Conservation (phyloP, 1,284 basidiomycete species). For the Ganoderma meredithae region DNA sequence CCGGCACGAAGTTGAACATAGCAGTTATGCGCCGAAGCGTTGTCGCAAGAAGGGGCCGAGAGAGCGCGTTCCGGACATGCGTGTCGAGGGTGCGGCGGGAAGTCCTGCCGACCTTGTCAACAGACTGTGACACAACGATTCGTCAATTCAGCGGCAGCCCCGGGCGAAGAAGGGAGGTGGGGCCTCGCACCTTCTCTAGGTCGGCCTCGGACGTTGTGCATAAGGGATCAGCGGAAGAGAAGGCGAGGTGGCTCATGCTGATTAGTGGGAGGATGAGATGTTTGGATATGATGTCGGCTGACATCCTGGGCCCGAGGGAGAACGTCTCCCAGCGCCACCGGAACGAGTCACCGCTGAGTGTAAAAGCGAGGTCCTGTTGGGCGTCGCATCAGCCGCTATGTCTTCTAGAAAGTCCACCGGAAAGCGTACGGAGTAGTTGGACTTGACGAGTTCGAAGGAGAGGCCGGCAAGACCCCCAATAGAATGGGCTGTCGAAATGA, state of each 20-base stretch:
- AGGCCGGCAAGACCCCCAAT: slow-evolving; percentile 62
- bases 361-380: slow-evolving; percentile 68
- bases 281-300: slow-evolving; percentile 74
- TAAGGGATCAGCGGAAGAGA: slow-evolving; percentile 64
- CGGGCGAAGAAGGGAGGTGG: slow-evolving; percentile 6
- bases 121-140: slow-evolving; percentile 50
- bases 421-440: slow-evolving; percentile 63
- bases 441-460: slow-evolving; percentile 64
- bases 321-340: slow-evolving; percentile 82
- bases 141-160: slow-evolving; percentile 21
- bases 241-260: slow-evolving; percentile 69
- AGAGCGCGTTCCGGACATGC: slow-evolving; percentile 72
- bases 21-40: slow-evolving; percentile 73
- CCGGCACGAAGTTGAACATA: slow-evolving; percentile 66
- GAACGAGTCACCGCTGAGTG: slow-evolving; percentile 63
- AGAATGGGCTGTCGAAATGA: slow-evolving; percentile 63
- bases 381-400: slow-evolving; percentile 18
- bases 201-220: slow-evolving; percentile 60
- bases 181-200: slow-evolving; percentile 64
- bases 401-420: slow-evolving; percentile 8
- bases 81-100: slow-evolving; percentile 73
- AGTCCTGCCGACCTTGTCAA: slow-evolving; percentile 72
- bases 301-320: slow-evolving; percentile 64
- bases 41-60: slow-evolving; percentile 70
- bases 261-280: slow-evolving; percentile 80